Conservation (phyloP, 2,329 filamentous ascomycete genomes). For the Arthrobotrys iridis region DNA sequence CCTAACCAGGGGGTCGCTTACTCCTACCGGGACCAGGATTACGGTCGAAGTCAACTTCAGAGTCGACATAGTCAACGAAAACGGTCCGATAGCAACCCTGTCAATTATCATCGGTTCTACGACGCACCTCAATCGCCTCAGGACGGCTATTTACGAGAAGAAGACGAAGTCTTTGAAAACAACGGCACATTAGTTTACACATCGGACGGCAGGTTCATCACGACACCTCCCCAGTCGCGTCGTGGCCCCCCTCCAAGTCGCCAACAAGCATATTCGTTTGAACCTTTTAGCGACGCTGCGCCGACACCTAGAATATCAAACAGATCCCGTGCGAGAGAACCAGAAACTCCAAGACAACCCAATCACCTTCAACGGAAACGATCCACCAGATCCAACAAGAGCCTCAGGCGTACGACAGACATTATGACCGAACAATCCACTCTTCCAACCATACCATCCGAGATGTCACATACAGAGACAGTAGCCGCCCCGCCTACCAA, state of each 20-base stretch:
- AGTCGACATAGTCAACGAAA: constrained; percentile 55
- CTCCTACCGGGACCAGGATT: constrained; percentile 60
- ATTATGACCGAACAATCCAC: constrained; percentile 48
- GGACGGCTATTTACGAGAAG: constrained; percentile 29
- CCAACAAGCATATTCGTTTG: constrained; percentile 68
- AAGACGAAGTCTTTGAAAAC: constrained; percentile 58
- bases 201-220: constrained; percentile 56
- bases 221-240: constrained; percentile 56
- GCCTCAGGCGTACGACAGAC: constrained; percentile 50
- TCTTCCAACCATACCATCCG: constrained; percentile 60
- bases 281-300: constrained; percentile 71
- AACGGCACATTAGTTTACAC: constrained; percentile 56
- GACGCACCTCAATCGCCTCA: constrained; percentile 29
- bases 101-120: constrained; percentile 53
- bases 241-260: constrained; percentile 65
- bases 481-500: constrained; percentile 60
- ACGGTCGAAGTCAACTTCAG: constrained; percentile 55
- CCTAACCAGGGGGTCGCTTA: constrained; percentile 61
- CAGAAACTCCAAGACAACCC: constrained; percentile 61
- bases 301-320: constrained; percentile 85
- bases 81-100: constrained; percentile 56
- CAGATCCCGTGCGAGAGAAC: constrained; percentile 73
- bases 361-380: constrained; percentile 57
- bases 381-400: constrained; percentile 58
- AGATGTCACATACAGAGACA: constrained; percentile 60